A percentile compares a stretch with the other conserved stretches of the same genome.
Conservation (phyloP, 2,329 filamentous ascomycete genomes). For the Aspergillus hiratsukae region DNA sequence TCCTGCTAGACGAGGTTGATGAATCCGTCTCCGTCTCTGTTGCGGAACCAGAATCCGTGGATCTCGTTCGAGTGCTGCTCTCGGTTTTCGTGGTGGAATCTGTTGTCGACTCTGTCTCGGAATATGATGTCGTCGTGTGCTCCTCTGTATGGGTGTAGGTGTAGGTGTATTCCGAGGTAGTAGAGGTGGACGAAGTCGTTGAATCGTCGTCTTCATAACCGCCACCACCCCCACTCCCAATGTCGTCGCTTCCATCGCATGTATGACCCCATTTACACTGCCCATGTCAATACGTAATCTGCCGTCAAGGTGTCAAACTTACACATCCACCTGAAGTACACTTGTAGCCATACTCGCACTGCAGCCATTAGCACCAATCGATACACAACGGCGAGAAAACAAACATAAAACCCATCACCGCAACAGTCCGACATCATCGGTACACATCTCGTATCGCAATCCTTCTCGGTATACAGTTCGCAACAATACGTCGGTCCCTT, state of each 20-base stretch:
- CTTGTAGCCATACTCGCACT: neutral
- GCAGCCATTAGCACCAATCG: neutral
- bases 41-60: neutral
- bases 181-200: neutral
- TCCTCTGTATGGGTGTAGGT: no score
- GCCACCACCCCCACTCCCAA: neutral
- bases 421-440: neutral
- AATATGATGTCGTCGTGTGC: no score
- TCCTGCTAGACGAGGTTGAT: neutral
- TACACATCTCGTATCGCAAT: neutral
- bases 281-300: neutral
- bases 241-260: neutral
- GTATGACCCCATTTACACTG: neutral
- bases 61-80: neutral
- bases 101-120: no score
- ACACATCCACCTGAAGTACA: neutral
- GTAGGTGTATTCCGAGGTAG: no score
- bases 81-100: neutral
- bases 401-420: neutral
- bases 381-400: neutral
- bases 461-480: neutral
- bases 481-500: neutral
- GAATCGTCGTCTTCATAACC: neutral
- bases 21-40: no score
- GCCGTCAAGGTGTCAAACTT: neutral